A percentile compares a stretch with the other conserved stretches of the same genome.
phyloP scores from a whole-genome alignment of 768 basidiomycete genomes.

The Guyanaporus albipodus region DNA sequence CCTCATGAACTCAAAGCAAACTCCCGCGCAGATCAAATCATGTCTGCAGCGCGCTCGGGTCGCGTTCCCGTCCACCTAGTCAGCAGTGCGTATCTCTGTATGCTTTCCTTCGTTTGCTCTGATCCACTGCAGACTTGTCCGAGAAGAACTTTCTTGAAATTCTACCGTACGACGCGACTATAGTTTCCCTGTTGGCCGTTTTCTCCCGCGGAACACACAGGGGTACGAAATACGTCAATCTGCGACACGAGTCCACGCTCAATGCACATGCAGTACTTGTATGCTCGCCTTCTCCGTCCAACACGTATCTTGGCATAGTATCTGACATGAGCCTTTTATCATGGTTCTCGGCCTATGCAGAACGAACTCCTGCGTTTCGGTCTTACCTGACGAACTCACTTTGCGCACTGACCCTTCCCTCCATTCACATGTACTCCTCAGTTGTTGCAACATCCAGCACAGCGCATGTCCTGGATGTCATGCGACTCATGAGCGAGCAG shows the following conservation, averaged over 20 bases:
- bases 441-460: constrained; percentile 61
- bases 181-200: constrained; percentile 57
- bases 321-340: constrained; percentile 70
- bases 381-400: constrained; percentile 51
- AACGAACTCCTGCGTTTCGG: constrained; percentile 36
- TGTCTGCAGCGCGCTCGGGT: constrained; percentile 70
- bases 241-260: neutral
- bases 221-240: constrained; percentile 38
- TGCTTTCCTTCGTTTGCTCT: neutral
- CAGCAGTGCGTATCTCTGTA: constrained; percentile 53
- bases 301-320: constrained; percentile 62
- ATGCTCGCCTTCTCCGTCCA: constrained; percentile 40
- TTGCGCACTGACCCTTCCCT: constrained; percentile 55
- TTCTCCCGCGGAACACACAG: constrained; percentile 74
- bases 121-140: constrained; percentile 56
- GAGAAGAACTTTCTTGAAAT: constrained; percentile 77
- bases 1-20: constrained; percentile 59
- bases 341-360: constrained; percentile 60
- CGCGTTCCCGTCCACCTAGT: constrained; percentile 71
- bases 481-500: constrained; percentile 82
- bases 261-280: constrained; percentile 46
- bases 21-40: constrained; percentile 61
- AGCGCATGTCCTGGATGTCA: constrained; percentile 69
- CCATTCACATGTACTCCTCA: constrained; percentile 55
- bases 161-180: constrained; percentile 57